These are phyloP conservation scores for Ensete ventricosum DNA, from an alignment of 176 grass and related monocot species.

Conservation along the genomic window DNA sequence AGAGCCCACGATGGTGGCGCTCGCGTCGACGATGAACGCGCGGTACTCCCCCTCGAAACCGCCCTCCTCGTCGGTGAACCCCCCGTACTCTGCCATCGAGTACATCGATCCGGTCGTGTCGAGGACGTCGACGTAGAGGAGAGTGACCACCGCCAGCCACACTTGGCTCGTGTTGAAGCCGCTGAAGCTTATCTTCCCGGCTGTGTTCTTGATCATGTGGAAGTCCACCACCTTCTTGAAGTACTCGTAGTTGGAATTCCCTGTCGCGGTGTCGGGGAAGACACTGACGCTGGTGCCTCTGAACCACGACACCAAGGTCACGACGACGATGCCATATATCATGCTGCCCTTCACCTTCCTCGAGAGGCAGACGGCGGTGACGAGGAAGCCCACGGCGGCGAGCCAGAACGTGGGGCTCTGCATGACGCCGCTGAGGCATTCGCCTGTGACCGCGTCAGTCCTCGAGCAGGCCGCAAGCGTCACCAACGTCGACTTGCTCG, in stretches of 20 bases:
- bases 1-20: conserved; percentile 4
- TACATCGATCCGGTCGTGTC: conserved; percentile 18
- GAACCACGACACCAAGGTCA: conserved; percentile 6
- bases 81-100: conserved; percentile 18
- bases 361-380: conserved; percentile 11
- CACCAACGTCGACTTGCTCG: conserved; percentile 6
- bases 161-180: conserved; percentile 7
- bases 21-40: conserved; percentile 9
- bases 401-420: conserved; percentile 17
- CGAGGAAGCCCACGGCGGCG: conserved; percentile 4
- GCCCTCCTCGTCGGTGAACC: conserved; percentile 9
- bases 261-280: not conserved
- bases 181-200: conserved; percentile 8
- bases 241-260: conserved; percentile 12
- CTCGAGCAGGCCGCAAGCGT: conserved; percentile 3
- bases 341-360: conserved; percentile 10
- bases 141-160: conserved; percentile 7
- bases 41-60: conserved; percentile 19
- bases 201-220: conserved; percentile 13
- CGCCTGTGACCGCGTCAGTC: conserved; percentile 4
- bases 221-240: conserved; percentile 13
- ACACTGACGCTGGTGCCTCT: conserved; percentile 1
- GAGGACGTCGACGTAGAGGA: conserved; percentile 19
- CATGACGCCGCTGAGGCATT: conserved; percentile 15
- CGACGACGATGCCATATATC: conserved; percentile 15